Percentiles rank a stretch among this genome's conserved stretches.
Conservation (phyloP, 208 protist species). For the Acanthamoeba polyphaga region DNA sequence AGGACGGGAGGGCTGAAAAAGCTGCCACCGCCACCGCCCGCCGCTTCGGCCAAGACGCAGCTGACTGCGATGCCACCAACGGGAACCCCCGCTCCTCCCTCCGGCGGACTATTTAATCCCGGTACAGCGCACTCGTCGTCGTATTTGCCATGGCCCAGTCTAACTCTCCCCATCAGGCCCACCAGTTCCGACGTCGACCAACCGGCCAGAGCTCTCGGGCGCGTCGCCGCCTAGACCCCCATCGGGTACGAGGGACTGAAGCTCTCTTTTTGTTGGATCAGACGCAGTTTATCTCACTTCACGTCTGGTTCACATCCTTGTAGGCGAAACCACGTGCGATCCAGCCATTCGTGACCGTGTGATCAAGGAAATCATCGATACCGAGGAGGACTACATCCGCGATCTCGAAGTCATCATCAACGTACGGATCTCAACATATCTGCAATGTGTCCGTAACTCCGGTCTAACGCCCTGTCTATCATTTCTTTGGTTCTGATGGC, state of each 20-base stretch:
- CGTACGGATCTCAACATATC: neutral
- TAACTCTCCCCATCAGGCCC: neutral
- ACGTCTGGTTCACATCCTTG: neutral
- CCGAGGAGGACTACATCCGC: slow-evolving; percentile 77
- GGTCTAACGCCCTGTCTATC: neutral
- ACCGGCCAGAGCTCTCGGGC: slow-evolving; percentile 29
- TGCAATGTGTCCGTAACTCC: neutral
- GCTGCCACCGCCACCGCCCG: neutral
- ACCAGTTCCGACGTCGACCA: slow-evolving; percentile 1
- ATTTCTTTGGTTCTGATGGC: neutral
- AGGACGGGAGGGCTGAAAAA: slow-evolving; percentile 3
- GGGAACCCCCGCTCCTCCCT: neutral
- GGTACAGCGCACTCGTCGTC: neutral
- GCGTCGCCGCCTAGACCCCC: neutral
- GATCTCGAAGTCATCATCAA: slow-evolving; percentile 74
- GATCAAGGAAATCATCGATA: slow-evolving; percentile 76
- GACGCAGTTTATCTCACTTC: neutral
- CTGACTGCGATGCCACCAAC: neutral
- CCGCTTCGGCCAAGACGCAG: neutral
- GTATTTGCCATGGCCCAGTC: too few species aligned
- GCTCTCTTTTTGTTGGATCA: too few species aligned
- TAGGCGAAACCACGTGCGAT: neutral
- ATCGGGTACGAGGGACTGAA: neutral
- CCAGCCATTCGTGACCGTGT: slow-evolving; percentile 43
- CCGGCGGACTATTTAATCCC: neutral